phyloP scores from a whole-genome alignment of 371 early-diverging fungal genomes.

The Syncephalis plumigaleata region DNA sequence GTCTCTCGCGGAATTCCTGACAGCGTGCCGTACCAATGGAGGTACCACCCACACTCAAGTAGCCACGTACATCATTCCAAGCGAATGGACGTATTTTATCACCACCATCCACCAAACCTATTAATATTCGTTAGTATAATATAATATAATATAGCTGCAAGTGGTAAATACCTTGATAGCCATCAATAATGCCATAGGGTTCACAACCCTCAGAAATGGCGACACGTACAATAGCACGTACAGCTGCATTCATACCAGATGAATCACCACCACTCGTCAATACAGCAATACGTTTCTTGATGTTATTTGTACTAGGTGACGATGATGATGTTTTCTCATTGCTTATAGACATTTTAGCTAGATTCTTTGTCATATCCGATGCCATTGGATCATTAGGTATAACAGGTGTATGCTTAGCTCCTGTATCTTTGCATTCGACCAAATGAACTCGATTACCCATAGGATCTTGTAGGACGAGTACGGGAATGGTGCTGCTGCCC shows the following conservation, averaged over 20 bases:
- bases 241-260: constrained; percentile 98
- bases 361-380: no score
- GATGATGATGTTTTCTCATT: no score
- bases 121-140: no score
- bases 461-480: no score
- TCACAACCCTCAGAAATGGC: constrained; percentile 69
- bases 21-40: constrained; percentile 93
- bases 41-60: constrained; percentile 82
- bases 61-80: constrained; percentile 87
- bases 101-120: constrained; percentile 82
- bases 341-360: no score
- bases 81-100: constrained; percentile 65
- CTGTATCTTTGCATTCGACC: no score
- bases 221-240: constrained; percentile 87
- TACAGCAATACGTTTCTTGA: constrained; percentile 62
- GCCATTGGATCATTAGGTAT: no score
- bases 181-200: constrained; percentile 88
- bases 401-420: no score
- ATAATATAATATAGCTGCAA: no score
- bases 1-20: constrained; percentile 62
- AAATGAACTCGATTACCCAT: no score
- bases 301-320: no score
- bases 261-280: constrained; percentile 98
- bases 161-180: constrained; percentile 95
- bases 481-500: no score